Base-by-base conservation (phyloP, 306 rosid genomes). In the Arachis stenosperma region DNA sequence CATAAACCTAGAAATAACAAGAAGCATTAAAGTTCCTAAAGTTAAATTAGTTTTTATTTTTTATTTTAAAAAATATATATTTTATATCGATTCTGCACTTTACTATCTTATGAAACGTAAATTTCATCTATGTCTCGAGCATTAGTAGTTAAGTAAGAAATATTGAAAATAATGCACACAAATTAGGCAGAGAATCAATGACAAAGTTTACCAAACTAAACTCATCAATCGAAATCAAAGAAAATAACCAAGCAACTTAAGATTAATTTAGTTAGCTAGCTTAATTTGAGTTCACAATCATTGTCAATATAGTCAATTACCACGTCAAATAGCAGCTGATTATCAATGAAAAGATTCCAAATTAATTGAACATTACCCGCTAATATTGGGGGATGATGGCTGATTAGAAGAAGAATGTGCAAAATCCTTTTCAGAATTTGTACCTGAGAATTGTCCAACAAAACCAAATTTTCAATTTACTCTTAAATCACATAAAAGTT, bases 381-480 rank as follows among this genome's bases (percentile, higher is more conserved):
- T 29, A 4, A 17, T 40, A 29, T 50, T 33, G 57, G 51, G 36
- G 15, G 57, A 33, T 1, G 50, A 57, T 30, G 61, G 10, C n/a
- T 61, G 17, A 14, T 61, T n/a, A 15, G 12, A 11, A 58, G 59
- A 64, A 68, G 76, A 58, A 29, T 12, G 11, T 29, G 40, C 8
- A 40, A 57, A 67, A 53, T 44, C 67, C 43, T 52, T 33, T 44
- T 43, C 41, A 15, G 30, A 85, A n/a, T 70, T 85, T 78, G 78
- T 29, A 60, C 84, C 84, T 6, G 87, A 43, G 71, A 67, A 81
- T 44, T 82, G 88, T 70, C 87, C 90, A 77, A 84, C 84, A 72
- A 87, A 82, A 53, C 84, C 88, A 83, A 89, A 81, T 87, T 33
- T 33, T 88, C 94, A 9, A 84, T 87, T 77, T 75, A 85, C 64